phyloP scores from a whole-genome alignment of 106 monocot genomes.

The Vanilla planifolia region DNA sequence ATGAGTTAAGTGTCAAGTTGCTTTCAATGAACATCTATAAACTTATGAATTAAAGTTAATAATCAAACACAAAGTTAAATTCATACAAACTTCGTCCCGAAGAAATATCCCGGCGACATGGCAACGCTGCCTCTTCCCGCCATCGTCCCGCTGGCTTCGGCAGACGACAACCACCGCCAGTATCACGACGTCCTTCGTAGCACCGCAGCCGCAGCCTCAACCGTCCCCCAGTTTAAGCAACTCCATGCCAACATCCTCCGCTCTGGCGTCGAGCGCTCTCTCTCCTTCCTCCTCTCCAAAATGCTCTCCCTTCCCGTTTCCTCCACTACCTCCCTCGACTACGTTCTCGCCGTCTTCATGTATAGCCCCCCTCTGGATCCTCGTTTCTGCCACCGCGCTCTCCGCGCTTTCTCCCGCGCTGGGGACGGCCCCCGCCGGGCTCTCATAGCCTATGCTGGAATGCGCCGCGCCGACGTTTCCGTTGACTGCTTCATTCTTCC shows the following conservation, averaged over 20 bases:
- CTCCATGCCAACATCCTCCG: slow-evolving; percentile 50
- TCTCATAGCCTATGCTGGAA: slow-evolving; percentile 33
- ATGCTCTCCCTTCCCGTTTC: slow-evolving; percentile 47
- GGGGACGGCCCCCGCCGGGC: slow-evolving; percentile 16
- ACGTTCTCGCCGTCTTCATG: slow-evolving; percentile 53
- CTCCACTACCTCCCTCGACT: slow-evolving; percentile 30
- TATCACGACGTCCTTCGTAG: not conserved
- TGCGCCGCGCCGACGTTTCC: slow-evolving; percentile 20
- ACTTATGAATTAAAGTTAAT: too few relatives aligned
- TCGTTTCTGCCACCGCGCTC: slow-evolving; percentile 35
- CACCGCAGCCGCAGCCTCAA: slow-evolving; percentile 6
- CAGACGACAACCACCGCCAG: not conserved
- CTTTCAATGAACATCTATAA: too few relatives aligned
- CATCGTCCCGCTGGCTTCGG: not conserved
- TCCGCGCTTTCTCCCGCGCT: slow-evolving; percentile 27
- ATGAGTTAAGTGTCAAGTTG: too few relatives aligned
- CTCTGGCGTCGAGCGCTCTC: slow-evolving; percentile 14
- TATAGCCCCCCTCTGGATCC: slow-evolving; percentile 17
- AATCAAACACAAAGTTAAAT: too few relatives aligned
- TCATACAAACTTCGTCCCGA: too few relatives aligned
- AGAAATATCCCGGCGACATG: too few relatives aligned
- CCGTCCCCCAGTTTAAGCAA: slow-evolving; percentile 45
- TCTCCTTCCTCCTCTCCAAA: slow-evolving; percentile 39
- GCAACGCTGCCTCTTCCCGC: not conserved
- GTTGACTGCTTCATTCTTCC: slow-evolving; percentile 53